These are phyloP conservation scores for Periconia sp. DNA, from an alignment of 2,329 filamentous ascomycete species.

Conservation along the genomic window DNA sequence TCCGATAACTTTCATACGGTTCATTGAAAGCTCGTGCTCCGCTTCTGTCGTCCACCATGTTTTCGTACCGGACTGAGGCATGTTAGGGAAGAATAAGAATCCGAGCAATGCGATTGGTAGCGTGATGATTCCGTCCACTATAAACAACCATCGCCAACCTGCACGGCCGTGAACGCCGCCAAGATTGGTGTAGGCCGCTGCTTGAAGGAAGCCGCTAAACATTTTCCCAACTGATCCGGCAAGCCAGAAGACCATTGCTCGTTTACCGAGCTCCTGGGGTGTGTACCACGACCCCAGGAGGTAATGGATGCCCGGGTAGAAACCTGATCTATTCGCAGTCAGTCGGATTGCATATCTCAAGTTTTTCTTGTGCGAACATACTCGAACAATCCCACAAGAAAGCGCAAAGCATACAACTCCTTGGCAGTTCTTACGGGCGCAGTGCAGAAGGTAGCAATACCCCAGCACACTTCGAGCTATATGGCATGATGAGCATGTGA, in stretches of 20 bases:
- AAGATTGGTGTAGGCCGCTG: slow-evolving; percentile 49
- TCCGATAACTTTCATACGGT: slow-evolving; percentile 2
- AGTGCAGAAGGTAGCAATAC: slow-evolving; percentile 1
- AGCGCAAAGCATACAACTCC: slow-evolving; percentile 1
- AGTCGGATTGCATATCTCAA: not conserved
- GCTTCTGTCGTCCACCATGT: slow-evolving; percentile 3
- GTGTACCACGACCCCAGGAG: slow-evolving; percentile 66
- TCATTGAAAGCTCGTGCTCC: not conserved
- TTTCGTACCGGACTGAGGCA: not conserved
- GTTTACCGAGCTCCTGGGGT: slow-evolving; percentile 61
- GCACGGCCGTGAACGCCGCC: slow-evolving; percentile 53
- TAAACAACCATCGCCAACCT: slow-evolving; percentile 55
- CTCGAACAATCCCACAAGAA: slow-evolving; percentile 2
- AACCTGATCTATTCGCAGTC: not conserved
- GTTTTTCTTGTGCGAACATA: not conserved
- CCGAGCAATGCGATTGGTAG: slow-evolving; percentile 57
- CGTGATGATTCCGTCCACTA: slow-evolving; percentile 59
- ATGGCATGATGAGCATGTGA: not conserved
- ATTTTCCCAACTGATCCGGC: slow-evolving; percentile 62
- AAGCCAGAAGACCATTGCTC: slow-evolving; percentile 62
- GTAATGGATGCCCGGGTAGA: slow-evolving; percentile 52
- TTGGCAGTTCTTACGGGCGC: not conserved
- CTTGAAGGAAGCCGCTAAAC: slow-evolving; percentile 65
- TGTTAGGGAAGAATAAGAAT: slow-evolving; percentile 3
- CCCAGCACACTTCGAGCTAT: slow-evolving; percentile 3